Conservation (phyloP, 129 eudicot species). For the Chrysanthemum makinoi region DNA sequence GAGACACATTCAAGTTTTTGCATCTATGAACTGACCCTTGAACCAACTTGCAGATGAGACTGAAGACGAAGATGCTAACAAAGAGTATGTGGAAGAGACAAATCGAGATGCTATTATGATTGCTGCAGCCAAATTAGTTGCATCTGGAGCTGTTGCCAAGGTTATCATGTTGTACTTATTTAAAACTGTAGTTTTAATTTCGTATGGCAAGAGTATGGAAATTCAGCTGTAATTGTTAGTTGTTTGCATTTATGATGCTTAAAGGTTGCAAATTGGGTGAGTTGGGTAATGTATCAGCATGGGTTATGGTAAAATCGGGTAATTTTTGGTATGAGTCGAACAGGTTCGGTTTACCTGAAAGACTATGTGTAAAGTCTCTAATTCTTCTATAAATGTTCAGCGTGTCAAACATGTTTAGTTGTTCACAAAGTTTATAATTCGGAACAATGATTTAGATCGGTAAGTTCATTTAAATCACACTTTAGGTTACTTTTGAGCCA, state of each 20-base stretch:
- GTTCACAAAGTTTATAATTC: neutral
- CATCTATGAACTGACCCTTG: slow-evolving; percentile 11
- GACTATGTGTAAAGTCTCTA: too few species aligned
- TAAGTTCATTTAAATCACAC: neutral
- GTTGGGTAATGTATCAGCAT: neutral
- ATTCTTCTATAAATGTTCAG: neutral
- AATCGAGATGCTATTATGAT: slow-evolving; percentile 76
- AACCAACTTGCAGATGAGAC: slow-evolving; percentile 61
- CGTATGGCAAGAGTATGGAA: neutral
- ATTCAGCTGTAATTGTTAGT: neutral
- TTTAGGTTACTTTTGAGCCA: neutral
- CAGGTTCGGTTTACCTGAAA: neutral
- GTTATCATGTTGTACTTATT: slow-evolving; percentile 32
- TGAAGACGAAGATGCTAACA: slow-evolving; percentile 82
- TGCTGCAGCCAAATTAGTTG: slow-evolving; percentile 82
- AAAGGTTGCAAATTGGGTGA: neutral
- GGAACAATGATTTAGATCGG: neutral
- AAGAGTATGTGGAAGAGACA: slow-evolving; percentile 88
- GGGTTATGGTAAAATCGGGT: neutral
- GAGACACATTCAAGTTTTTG: neutral
- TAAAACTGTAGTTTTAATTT: neutral
- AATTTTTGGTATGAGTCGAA: neutral
- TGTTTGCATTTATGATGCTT: slow-evolving; percentile 4
- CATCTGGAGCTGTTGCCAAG: slow-evolving; percentile 72
- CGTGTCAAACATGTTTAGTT: neutral